A percentile compares a stretch with the other conserved stretches of the same genome.
These are phyloP conservation scores for Aspergillus haitiensis DNA, from an alignment of 495 filamentous ascomycete species.

Conservation along the genomic window DNA sequence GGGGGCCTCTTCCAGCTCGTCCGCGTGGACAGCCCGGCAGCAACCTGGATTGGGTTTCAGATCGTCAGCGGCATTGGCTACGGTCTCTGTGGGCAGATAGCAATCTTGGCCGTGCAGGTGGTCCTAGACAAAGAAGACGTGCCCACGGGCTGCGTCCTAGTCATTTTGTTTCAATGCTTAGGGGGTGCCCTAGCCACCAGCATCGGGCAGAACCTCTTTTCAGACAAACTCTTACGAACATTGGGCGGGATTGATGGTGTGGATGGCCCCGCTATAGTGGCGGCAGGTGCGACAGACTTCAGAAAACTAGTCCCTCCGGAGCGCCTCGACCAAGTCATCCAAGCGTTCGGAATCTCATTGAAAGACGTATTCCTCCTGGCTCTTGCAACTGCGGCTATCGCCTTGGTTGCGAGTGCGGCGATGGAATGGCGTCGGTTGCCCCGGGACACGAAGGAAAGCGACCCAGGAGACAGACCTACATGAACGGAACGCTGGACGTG, in stretches of 20 bases:
- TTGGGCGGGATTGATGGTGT: background rate
- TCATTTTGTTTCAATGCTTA: constrained; percentile 45
- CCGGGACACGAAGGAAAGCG: background rate
- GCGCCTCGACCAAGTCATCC: background rate
- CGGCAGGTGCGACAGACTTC: background rate
- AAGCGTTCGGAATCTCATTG: background rate
- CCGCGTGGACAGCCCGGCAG: constrained; percentile 39
- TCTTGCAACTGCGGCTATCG: constrained; percentile 16
- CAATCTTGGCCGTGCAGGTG: constrained; percentile 37
- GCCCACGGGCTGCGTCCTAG: constrained; percentile 38
- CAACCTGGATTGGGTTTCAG: constrained; percentile 45
- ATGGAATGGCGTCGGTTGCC: constrained; percentile 17
- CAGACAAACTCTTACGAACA: background rate
- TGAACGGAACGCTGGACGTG: background rate
- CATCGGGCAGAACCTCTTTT: constrained; percentile 51
- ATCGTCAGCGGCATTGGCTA: constrained; percentile 32
- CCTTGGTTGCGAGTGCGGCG: constrained; percentile 11
- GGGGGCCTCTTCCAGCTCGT: constrained; percentile 53
- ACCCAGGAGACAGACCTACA: background rate
- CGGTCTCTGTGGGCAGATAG: constrained; percentile 30
- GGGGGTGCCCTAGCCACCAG: constrained; percentile 59
- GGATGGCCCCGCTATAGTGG: background rate
- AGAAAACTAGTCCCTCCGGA: background rate
- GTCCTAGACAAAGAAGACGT: constrained; percentile 27
- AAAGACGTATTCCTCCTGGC: constrained; percentile 17